A percentile compares a stretch with the other conserved stretches of the same genome.
Conservation (phyloP, 2,329 filamentous ascomycete genomes). For the Neophaeococcomyces mojaviensis region DNA sequence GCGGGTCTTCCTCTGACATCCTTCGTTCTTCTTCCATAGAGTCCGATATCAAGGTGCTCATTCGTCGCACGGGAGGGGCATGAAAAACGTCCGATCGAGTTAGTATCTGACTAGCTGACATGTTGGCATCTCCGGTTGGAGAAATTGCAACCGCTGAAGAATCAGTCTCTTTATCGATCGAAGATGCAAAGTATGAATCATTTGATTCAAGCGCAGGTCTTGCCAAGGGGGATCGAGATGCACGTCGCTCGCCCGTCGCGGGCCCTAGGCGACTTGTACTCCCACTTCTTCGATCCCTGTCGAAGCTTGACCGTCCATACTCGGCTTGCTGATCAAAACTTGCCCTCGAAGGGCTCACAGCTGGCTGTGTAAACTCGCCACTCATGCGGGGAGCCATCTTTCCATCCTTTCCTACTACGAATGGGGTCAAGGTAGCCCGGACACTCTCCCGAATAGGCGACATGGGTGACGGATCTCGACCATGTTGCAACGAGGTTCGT, state of each 20-base stretch:
- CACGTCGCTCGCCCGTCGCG: constrained; percentile 39
- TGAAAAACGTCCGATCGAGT: constrained; percentile 82
- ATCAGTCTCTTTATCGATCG: constrained; percentile 64
- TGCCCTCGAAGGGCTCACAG: constrained; percentile 27
- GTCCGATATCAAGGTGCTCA: constrained; percentile 24
- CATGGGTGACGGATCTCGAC: constrained; percentile 13
- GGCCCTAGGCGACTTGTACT: constrained; percentile 51
- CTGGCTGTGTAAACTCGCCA: constrained; percentile 36
- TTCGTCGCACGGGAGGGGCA: constrained; percentile 57
- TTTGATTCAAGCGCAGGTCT: constrained; percentile 54
- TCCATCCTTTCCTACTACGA: constrained; percentile 36
- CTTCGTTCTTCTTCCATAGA: constrained; percentile 39
- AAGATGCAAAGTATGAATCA: constrained; percentile 70
- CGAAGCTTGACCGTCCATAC: constrained; percentile 28
- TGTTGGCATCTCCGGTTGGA: constrained; percentile 58
- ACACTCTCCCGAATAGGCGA: constrained; percentile 47
- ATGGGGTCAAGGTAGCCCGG: constrained; percentile 53
- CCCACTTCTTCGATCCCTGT: constrained; percentile 50
- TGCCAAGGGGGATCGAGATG: constrained; percentile 44
- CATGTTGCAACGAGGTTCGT: constrained; percentile 2
- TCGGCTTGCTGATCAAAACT: constrained; percentile 27
- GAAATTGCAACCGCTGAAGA: constrained; percentile 64
- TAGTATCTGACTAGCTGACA: constrained; percentile 86
- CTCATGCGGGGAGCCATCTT: constrained; percentile 43
- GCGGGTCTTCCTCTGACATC: constrained; percentile 23